Percentiles rank a stretch among this genome's conserved stretches.
phyloP scores from a whole-genome alignment of 2,329 filamentous ascomycete species.

The Myriosclerotinia curreyana region DNA sequence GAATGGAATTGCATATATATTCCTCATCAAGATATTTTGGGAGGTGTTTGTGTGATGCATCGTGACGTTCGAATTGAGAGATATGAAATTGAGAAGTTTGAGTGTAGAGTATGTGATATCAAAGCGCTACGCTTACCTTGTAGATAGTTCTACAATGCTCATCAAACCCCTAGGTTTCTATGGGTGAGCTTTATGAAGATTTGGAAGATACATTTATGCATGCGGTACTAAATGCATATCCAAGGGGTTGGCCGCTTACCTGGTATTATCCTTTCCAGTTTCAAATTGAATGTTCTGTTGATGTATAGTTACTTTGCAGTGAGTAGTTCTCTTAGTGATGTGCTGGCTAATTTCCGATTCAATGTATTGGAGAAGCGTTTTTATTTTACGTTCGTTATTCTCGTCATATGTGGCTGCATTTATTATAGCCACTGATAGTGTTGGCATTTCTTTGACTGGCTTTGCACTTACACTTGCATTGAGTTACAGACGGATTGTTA shows the following conservation, averaged over 20 bases:
- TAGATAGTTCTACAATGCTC: not conserved
- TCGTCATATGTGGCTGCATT: slow-evolving; percentile 60
- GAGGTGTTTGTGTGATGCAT: not conserved
- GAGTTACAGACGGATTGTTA: slow-evolving; percentile 60
- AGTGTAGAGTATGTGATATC: not conserved
- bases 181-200: not conserved
- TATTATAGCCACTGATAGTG: slow-evolving; percentile 49
- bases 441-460: slow-evolving; percentile 47
- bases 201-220: not conserved
- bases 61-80: not conserved
- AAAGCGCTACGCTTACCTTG: too few species aligned
- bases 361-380: slow-evolving; percentile 46
- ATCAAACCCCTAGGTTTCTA: not conserved
- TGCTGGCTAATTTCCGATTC: too few species aligned
- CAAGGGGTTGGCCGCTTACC: not conserved
- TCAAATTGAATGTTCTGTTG: too few species aligned
- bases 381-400: slow-evolving; percentile 60
- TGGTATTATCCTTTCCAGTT: not conserved
- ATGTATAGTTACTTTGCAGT: not conserved
- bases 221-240: not conserved
- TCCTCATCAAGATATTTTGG: not conserved
- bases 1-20: not conserved
- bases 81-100: not conserved
- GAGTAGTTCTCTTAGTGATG: not conserved
- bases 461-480: slow-evolving; percentile 72